phyloP scores from a whole-genome alignment of 2,329 filamentous ascomycete genomes.

The Xylariaceae sp. region DNA sequence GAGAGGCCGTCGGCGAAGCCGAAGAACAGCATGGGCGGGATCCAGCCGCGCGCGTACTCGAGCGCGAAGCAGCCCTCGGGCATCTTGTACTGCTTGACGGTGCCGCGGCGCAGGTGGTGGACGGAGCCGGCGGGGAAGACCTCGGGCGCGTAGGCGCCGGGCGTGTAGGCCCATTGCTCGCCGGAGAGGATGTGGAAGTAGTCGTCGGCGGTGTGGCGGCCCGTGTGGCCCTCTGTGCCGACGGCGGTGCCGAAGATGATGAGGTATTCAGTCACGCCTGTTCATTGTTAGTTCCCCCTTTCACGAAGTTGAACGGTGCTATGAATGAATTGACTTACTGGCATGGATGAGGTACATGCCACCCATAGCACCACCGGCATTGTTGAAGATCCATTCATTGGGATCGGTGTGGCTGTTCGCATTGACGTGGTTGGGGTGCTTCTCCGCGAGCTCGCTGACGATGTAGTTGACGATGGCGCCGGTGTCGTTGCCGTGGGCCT shows the following conservation, averaged over 20 bases:
- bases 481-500: constrained; percentile 70
- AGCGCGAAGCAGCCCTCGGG: constrained; percentile 70
- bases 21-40: constrained; percentile 88
- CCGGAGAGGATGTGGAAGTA: constrained; percentile 89
- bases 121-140: constrained; percentile 64
- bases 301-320: neutral
- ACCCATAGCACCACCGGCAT: constrained; percentile 86
- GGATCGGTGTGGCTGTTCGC: constrained; percentile 35
- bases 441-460: constrained; percentile 58
- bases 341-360: constrained; percentile 87
- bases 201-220: constrained; percentile 86
- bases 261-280: constrained; percentile 78
- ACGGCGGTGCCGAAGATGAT: constrained; percentile 81
- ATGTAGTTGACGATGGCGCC: constrained; percentile 63
- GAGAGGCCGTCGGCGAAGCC: constrained; percentile 76
- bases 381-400: constrained; percentile 89
- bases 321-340: constrained; percentile 46
- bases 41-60: constrained; percentile 83
- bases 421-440: constrained; percentile 55
- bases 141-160: constrained; percentile 62
- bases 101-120: constrained; percentile 66
- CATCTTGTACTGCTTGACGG: constrained; percentile 80
- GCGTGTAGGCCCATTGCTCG: constrained; percentile 68
- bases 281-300: constrained; percentile 2
- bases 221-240: constrained; percentile 82